These are phyloP conservation scores for Trifolium subterraneum DNA, from an alignment of 306 rosid genomes.

Conservation along the genomic window DNA sequence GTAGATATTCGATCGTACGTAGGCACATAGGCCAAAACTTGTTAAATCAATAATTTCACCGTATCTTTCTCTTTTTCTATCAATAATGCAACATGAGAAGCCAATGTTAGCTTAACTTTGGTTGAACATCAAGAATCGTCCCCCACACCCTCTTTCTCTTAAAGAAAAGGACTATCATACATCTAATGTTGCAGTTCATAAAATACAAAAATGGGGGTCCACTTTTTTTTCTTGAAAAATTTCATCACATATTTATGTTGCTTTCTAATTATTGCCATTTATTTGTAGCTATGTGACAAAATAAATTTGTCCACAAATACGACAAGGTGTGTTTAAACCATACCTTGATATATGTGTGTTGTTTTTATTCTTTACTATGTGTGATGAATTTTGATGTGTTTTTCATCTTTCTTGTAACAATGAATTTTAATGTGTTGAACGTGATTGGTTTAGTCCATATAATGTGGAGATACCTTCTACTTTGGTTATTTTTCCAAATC, in stretches of 20 bases:
- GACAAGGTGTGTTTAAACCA: constrained; percentile 41
- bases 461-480: not conserved
- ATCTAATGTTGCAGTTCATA: constrained; percentile 24
- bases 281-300: constrained; percentile 45
- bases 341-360: constrained; percentile 7
- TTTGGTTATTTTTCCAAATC: not conserved
- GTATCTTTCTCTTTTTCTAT: constrained; percentile 45
- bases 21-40: constrained; percentile 43
- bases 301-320: constrained; percentile 17
- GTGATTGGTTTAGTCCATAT: constrained; percentile 11
- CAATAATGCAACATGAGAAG: constrained; percentile 55
- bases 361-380: not conserved
- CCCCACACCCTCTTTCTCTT: constrained; percentile 36
- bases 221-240: constrained; percentile 44
- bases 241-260: constrained; percentile 35
- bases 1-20: constrained; percentile 42
- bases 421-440: not conserved
- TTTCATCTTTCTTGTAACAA: not conserved
- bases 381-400: not conserved
- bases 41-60: constrained; percentile 46
- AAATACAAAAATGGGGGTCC: constrained; percentile 41
- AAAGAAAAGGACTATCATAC: constrained; percentile 51
- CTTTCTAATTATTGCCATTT: constrained; percentile 40
- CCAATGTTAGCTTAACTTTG: constrained; percentile 19
- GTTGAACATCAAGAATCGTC: constrained; percentile 46